Conservation (phyloP, 768 basidiomycete species). For the Lyophyllum decastes region DNA sequence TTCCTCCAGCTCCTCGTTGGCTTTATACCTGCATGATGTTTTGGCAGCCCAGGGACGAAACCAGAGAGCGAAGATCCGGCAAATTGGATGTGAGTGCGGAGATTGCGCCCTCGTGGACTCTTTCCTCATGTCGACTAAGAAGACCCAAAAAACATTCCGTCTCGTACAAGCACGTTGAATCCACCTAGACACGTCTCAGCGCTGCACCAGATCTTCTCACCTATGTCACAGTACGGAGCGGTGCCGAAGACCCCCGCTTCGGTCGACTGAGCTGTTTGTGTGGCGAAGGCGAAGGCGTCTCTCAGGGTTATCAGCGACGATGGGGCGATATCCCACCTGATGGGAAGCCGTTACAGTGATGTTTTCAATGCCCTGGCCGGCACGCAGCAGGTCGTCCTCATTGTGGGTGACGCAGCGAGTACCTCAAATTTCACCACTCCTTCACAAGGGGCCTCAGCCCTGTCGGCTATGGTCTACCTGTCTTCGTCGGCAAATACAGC, state of each 20-base stretch:
- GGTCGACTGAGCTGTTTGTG: slow-evolving; percentile 21
- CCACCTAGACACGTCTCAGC: slow-evolving; percentile 25
- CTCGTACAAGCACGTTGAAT: slow-evolving; percentile 17
- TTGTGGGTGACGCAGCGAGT: neutral
- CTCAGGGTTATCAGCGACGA: slow-evolving; percentile 26
- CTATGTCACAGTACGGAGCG: slow-evolving; percentile 21
- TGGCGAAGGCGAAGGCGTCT: slow-evolving; percentile 23
- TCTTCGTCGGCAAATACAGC: slow-evolving; percentile 3
- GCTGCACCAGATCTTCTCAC: slow-evolving; percentile 25
- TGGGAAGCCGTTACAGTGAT: slow-evolving; percentile 31
- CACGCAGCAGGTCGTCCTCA: neutral
- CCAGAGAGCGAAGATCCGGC: slow-evolving; percentile 19
- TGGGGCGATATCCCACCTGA: slow-evolving; percentile 24
- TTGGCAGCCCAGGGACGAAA: slow-evolving; percentile 23
- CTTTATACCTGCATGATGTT: slow-evolving; percentile 26
- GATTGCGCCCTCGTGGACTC: slow-evolving; percentile 28
- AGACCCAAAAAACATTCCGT: slow-evolving; percentile 17
- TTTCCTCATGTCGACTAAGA: neutral
- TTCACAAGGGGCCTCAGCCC: neutral
- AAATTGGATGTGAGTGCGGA: slow-evolving; percentile 32
- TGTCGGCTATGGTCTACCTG: slow-evolving; percentile 18
- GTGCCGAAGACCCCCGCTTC: slow-evolving; percentile 21
- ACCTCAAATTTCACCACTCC: slow-evolving; percentile 7
- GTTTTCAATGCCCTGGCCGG: slow-evolving; percentile 24
- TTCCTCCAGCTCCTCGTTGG: slow-evolving; percentile 30